Conservation (phyloP, 345 rosid genomes). For the Linum usitatissimum region DNA sequence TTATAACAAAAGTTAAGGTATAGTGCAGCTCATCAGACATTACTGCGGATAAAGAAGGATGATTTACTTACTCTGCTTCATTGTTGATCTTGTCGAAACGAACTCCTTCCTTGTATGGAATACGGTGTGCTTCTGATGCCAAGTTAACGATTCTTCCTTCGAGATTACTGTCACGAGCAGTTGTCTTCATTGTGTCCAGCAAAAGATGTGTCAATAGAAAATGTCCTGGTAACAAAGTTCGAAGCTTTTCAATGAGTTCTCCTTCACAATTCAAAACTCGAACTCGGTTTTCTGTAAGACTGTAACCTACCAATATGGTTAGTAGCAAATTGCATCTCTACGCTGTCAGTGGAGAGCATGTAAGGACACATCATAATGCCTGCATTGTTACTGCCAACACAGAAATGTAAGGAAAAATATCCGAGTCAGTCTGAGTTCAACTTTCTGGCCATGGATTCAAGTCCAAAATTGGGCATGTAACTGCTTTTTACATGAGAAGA, state of each 20-base stretch:
- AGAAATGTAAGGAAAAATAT: no score
- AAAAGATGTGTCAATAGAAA: conserved; percentile 40
- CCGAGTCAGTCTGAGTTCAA: neutral
- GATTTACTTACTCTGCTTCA: conserved; percentile 27
- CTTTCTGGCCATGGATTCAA: no score
- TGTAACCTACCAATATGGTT: conserved; percentile 3
- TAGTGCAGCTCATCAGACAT: no score
- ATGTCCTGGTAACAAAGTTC: conserved; percentile 30
- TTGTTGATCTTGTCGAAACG: conserved; percentile 34
- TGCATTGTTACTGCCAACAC: conserved; percentile 6
- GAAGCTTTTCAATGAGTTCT: no score
- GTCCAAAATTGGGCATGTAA: no score
- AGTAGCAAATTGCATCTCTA: conserved; percentile 4
- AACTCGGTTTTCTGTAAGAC: no score
- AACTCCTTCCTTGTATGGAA: conserved; percentile 34
- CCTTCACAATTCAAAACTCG: no score
- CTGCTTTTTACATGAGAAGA: conserved; percentile 13
- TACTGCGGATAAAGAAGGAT: neutral
- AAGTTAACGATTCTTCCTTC: conserved; percentile 44
- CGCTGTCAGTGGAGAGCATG: neutral
- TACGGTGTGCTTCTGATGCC: conserved; percentile 32
- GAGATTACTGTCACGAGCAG: conserved; percentile 25
- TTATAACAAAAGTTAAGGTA: no score
- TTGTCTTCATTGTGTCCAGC: conserved; percentile 36
- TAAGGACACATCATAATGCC: conserved; percentile 3